A percentile compares a stretch with the other conserved stretches of the same genome.
phyloP scores from a whole-genome alignment of 176 grass and related monocot species.

The Rhynchospora pubera region DNA sequence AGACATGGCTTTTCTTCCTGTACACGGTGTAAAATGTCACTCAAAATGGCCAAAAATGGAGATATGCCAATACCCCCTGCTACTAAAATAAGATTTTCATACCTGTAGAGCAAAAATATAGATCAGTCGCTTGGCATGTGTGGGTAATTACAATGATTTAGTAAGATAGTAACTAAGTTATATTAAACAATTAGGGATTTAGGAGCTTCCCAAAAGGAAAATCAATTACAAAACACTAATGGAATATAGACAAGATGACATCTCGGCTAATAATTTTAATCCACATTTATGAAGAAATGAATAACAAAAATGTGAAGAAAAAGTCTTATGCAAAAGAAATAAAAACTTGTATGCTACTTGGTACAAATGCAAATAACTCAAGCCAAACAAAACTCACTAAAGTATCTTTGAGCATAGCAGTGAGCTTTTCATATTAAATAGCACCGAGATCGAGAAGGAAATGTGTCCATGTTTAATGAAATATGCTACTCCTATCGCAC shows the following conservation, averaged over 20 bases:
- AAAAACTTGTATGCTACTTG: neutral
- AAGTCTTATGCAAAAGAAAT: neutral
- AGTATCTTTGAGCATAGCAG: neutral
- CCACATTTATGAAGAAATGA: too few species aligned
- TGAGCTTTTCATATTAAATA: neutral
- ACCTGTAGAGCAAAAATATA: slow-evolving; percentile 29
- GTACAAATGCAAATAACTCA: neutral
- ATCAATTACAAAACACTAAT: neutral
- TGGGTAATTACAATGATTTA: neutral
- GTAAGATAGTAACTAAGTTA: neutral
- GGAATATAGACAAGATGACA: neutral
- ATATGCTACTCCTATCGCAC: neutral
- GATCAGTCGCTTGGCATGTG: neutral
- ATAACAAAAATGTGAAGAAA: neutral
- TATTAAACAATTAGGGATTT: neutral
- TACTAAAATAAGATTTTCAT: slow-evolving; percentile 95
- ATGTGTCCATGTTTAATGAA: neutral
- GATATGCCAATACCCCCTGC: slow-evolving; percentile 93
- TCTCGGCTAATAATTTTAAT: too few species aligned
- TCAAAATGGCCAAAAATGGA: slow-evolving; percentile 81
- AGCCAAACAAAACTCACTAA: neutral
- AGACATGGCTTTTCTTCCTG: slow-evolving; percentile 52
- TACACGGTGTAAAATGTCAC: slow-evolving; percentile 75
- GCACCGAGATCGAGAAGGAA: neutral
- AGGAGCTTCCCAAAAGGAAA: neutral